phyloP scores from a whole-genome alignment of 2,329 filamentous ascomycete species.

The Chalaropsis thielavioides region DNA sequence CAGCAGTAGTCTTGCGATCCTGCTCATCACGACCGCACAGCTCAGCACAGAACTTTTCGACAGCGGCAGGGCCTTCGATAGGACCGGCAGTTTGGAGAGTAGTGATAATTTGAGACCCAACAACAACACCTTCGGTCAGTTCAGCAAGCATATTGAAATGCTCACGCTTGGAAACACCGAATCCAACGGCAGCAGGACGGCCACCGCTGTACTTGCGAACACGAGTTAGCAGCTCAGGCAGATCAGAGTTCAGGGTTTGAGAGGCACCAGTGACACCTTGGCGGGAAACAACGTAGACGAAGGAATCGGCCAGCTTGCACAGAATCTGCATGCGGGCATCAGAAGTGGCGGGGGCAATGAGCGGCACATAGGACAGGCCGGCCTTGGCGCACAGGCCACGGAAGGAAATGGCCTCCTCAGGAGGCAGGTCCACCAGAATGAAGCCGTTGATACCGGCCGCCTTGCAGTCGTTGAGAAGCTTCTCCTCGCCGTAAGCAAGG shows the following conservation, averaged over 20 bases:
- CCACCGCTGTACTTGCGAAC: constrained; percentile 89
- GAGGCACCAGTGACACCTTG: constrained; percentile 93
- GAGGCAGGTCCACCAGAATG: constrained; percentile 89
- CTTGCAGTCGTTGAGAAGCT: constrained; percentile 69
- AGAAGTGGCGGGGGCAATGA: constrained; percentile 88
- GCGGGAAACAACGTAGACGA: constrained; percentile 95
- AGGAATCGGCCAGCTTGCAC: constrained; percentile 92
- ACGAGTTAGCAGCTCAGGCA: constrained; percentile 66
- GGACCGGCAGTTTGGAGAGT: constrained; percentile 54
- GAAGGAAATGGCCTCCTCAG: constrained; percentile 90
- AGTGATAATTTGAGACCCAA: constrained; percentile 88
- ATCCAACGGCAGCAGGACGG: constrained; percentile 81
- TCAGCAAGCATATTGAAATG: constrained; percentile 77
- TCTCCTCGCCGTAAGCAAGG: constrained; percentile 85
- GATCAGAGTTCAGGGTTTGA: constrained; percentile 63
- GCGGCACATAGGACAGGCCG: constrained; percentile 84
- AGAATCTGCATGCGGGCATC: constrained; percentile 88
- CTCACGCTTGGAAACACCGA: constrained; percentile 88
- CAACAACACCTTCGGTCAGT: constrained; percentile 86
- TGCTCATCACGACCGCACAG: constrained; percentile 35
- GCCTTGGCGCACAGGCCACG: constrained; percentile 66
- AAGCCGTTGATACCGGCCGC: constrained; percentile 84
- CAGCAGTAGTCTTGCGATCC: constrained; percentile 31
- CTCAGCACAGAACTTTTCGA: constrained; percentile 75
- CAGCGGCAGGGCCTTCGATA: constrained; percentile 39